Conservation (phyloP, 805 yeast genomes). For the Priceomyces medius region DNA sequence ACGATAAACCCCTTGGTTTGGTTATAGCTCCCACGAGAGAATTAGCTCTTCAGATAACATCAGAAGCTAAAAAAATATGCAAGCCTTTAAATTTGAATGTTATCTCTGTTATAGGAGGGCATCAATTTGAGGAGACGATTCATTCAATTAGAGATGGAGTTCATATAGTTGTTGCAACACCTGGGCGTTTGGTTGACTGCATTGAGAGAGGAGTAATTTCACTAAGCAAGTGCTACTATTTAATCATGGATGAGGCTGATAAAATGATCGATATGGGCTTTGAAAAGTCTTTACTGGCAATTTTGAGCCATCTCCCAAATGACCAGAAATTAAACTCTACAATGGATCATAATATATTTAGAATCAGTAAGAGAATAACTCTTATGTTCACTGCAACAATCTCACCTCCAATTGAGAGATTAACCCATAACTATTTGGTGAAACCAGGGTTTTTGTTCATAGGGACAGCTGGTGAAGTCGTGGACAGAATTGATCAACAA, state of each 20-base stretch:
- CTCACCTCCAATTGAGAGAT: slow-evolving; percentile 66
- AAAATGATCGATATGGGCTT: slow-evolving; percentile 95
- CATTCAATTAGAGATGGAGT: slow-evolving; percentile 59
- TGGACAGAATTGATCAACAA: slow-evolving; percentile 66
- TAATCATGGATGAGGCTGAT: slow-evolving; percentile 93
- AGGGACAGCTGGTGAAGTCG: slow-evolving; percentile 66
- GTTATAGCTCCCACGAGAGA: slow-evolving; percentile 93
- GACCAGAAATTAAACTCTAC: slow-evolving; percentile 21
- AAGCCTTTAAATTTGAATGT: slow-evolving; percentile 40
- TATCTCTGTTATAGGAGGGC: slow-evolving; percentile 86
- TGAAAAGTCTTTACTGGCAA: slow-evolving; percentile 69
- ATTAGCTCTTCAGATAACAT: slow-evolving; percentile 81
- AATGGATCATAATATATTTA: slow-evolving; percentile 39
- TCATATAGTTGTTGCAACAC: slow-evolving; percentile 87
- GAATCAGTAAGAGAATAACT: slow-evolving; percentile 50
- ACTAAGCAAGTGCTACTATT: slow-evolving; percentile 58
- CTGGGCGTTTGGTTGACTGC: slow-evolving; percentile 86
- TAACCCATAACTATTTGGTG: slow-evolving; percentile 61
- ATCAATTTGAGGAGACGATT: slow-evolving; percentile 72
- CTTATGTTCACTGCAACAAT: slow-evolving; percentile 96
- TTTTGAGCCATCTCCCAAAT: slow-evolving; percentile 56
- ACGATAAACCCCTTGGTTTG: slow-evolving; percentile 70
- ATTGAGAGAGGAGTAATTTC: slow-evolving; percentile 64
- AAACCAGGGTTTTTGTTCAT: slow-evolving; percentile 65
- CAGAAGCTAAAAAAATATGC: slow-evolving; percentile 58